Conservation (phyloP, 257 asterid species). For the Nicotiana benthamiana region DNA sequence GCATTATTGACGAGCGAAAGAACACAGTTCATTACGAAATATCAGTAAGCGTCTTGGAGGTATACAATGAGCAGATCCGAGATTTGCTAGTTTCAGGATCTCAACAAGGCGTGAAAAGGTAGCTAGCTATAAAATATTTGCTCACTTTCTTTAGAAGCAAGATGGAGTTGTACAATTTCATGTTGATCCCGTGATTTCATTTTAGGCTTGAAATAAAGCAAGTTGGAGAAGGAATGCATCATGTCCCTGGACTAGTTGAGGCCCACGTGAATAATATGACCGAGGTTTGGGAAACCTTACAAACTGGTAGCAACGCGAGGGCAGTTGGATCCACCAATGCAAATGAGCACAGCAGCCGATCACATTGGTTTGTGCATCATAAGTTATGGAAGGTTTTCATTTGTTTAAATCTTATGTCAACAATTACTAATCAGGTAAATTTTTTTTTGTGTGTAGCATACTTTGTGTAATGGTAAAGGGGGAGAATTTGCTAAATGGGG, state of each 20-base stretch:
- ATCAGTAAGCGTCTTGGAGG: slow-evolving; percentile 90
- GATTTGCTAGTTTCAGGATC: slow-evolving; percentile 65
- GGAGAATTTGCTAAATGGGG: slow-evolving; percentile 72
- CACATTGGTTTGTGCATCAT: slow-evolving; percentile 60
- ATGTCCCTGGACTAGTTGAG: slow-evolving; percentile 88
- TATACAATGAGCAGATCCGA: slow-evolving; percentile 88
- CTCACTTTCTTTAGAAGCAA: not conserved
- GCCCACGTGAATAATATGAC: slow-evolving; percentile 63
- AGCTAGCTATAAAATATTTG: slow-evolving; percentile 15
- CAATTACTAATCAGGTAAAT: not conserved
- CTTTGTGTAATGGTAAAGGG: slow-evolving; percentile 97
- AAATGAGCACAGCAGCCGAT: slow-evolving; percentile 95
- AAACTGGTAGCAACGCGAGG: slow-evolving; percentile 74
- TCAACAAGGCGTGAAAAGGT: slow-evolving; percentile 63
- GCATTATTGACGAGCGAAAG: slow-evolving; percentile 68
- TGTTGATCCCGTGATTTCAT: not conserved
- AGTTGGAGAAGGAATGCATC: slow-evolving; percentile 86
- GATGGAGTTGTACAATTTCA: not conserved
- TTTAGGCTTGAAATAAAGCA: slow-evolving; percentile 89
- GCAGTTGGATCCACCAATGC: slow-evolving; percentile 86
- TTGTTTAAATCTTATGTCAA: not conserved
- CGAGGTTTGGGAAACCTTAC: slow-evolving; percentile 90
- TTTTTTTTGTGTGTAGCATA: slow-evolving; percentile 38
- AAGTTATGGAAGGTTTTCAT: slow-evolving; percentile 7
- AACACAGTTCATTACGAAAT: slow-evolving; percentile 55